Evolutionary conservation across 306 rosid genomes (phyloP), one percentile per base, ranked within the genome.

Genomic region (Casuarina glauca): DNA sequence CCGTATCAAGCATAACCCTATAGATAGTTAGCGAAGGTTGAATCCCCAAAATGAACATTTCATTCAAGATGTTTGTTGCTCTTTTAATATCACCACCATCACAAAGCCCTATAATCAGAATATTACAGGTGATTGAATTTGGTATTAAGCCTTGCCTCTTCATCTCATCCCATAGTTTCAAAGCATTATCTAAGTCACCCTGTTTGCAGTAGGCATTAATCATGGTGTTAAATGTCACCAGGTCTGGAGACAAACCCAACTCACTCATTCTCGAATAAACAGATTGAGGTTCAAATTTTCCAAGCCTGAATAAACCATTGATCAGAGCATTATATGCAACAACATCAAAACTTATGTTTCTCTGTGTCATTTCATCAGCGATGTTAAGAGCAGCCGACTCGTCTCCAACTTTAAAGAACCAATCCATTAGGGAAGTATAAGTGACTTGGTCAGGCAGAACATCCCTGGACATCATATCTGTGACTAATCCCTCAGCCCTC

Each of bases 251-350:
- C 86, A 90, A 82, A 86, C 97, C 97, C 69, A 79, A 67, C 74
- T 95, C 91, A 61, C 70, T 78, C 86, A 91, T 91, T 80, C 90
- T 84, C 69, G 85, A 75, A 78, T 86, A 93, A 60, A 91, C 88
- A 70, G 90, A 88, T 39, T 75, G 82, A 42, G 88, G 87, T 77
- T 93, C 93, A 78, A 83, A 86, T 74, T 91, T 95, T 79, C 94
- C 94, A 54, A 78, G 86, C 83, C 87, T 86, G 84, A 93, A 76
- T 77, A 93, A 83, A 71, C 99, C 94, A 49, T 88, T 95, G 73
- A 88, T 82, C 79, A 87, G 83, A 76, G 87, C 97, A 88, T 95
- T 95, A 82, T 86, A 95, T 66, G 99, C 93, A 78, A 91, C 87
- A 75, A 90, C 83, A 86, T 95, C 97, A 77, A 93, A 83, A 83